Evolutionary conservation across 305 asterid species (phyloP).

Genomic region (Nicotiana rustica): DNA sequence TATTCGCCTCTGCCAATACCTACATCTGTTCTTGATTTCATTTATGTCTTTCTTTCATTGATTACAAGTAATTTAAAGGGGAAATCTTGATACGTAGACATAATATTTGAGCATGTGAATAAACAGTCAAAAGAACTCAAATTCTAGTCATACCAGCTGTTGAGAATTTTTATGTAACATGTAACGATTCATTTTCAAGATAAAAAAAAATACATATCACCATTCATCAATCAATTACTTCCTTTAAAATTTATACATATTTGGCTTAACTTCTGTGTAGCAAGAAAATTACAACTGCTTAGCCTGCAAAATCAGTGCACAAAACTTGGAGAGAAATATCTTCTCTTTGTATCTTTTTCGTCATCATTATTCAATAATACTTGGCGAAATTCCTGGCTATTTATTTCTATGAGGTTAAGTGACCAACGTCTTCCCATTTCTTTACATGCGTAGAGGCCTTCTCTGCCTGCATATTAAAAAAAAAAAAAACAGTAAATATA

Average conservation of each 20-base stretch:
- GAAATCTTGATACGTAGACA: no score
- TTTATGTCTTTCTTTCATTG: no score
- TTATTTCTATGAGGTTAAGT: constrained; percentile 33
- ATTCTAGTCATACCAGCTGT: no score
- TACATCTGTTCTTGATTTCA: no score
- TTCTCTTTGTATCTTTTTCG: neutral
- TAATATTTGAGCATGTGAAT: no score
- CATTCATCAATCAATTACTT: neutral
- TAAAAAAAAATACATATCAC: neutral
- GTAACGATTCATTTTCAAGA: neutral
- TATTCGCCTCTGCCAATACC: no score
- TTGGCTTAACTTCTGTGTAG: neutral
- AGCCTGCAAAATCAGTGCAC: neutral
- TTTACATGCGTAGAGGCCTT: constrained; percentile 56
- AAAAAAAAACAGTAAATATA: neutral
- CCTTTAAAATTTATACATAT: neutral
- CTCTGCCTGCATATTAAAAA: constrained; percentile 57
- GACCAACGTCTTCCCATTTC: constrained; percentile 56
- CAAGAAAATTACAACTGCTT: neutral
- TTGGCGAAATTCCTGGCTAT: neutral
- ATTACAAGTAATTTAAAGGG: no score
- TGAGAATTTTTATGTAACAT: neutral
- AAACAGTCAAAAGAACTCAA: no score
- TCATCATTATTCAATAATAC: neutral
- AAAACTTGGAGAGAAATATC: neutral